Base-by-base conservation (phyloP, 306 rosid genomes). In the Begonia loranthoides region DNA sequence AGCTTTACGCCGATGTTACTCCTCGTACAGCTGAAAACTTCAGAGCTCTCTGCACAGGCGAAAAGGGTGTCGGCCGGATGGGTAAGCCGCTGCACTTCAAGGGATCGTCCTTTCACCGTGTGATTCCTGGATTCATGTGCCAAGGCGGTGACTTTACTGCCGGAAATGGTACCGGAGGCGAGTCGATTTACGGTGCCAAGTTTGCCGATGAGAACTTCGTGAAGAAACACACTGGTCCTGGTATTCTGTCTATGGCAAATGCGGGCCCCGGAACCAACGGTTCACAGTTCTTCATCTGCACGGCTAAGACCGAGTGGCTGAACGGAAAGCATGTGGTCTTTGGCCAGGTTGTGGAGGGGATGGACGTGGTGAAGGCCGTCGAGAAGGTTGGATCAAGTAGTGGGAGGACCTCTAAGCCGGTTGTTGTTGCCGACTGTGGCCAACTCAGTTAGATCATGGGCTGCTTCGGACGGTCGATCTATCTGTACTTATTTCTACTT, bases 41-140 rank as follows among this genome's bases (percentile, higher is more conserved):
- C 76, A 82, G 97, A 9, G 95, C 97, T 7, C 95, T 89, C 44
- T 89, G 97, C 76, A 89, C 94, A 15, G 94, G 97, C 48, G 97
- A 88, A 87, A 88, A 84, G 61, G 97, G 97, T 9, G 11, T 0
- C 5, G 97, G 95, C 9, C 72, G 77, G n/a, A 40, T 67, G 65
- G 87, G 95, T 10, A 84, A 84, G 64, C 89, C 89, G 0, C 84
- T 88, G 48, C 97, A 88, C 75, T 88, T 6, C 95, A 88, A 79
- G 63, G 95, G 93, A 0, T 88, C 97, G 0, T 0, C 67, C 47
- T 88, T 88, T 73, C 97, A 88, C 77, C 95, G 97, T 2, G 97
- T 88, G 80, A 88, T 88, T 68, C 94, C 97, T 0, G 63, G 52
- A 5, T 88, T 89, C 76, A 89, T 89, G 94, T 85, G 97, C 60